A percentile compares a stretch with the other conserved stretches of the same genome.
Evolutionary conservation across 805 yeast species (phyloP).

Genomic region (Diddensiella transvaalensis): DNA sequence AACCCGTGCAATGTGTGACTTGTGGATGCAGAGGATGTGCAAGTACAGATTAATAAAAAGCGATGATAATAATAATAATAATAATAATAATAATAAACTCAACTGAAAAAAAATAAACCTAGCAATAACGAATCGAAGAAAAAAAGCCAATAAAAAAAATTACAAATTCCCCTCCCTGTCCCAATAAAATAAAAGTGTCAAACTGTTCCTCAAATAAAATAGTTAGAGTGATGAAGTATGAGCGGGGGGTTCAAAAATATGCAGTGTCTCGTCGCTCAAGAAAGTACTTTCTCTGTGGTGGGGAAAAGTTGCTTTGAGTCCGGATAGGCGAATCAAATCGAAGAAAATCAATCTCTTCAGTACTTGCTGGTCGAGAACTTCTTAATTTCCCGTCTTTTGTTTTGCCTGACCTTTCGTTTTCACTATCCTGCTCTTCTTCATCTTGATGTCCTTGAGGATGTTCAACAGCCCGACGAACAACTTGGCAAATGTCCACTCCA

Average conservation of each 20-base stretch:
- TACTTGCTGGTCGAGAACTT: not conserved
- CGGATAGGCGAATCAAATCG: slow-evolving; percentile 23
- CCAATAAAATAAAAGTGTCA: not conserved
- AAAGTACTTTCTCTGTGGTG: not conserved
- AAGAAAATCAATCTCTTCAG: slow-evolving; percentile 5
- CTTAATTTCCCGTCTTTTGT: not conserved
- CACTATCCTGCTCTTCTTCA: not conserved
- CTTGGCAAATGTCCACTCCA: slow-evolving; percentile 55
- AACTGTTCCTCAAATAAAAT: no score
- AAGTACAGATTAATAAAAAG: slow-evolving; percentile 51
- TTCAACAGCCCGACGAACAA: slow-evolving; percentile 45
- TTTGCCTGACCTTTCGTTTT: not conserved
- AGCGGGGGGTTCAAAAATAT: slow-evolving; percentile 4
- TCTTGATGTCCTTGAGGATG: slow-evolving; percentile 8
- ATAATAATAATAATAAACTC: not conserved
- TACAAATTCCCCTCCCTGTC: not conserved
- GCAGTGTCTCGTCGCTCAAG: slow-evolving; percentile 16
- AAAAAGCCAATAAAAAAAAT: not conserved
- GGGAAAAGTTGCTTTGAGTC: not conserved
- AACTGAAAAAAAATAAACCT: not conserved
- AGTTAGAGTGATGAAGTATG: no score
- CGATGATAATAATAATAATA: slow-evolving; percentile 2
- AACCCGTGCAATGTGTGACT: slow-evolving; percentile 58
- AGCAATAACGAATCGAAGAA: not conserved
- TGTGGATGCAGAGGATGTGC: slow-evolving; percentile 89